Conservation (phyloP, 257 asterid species). For the Lithospermum erythrorhizon region DNA sequence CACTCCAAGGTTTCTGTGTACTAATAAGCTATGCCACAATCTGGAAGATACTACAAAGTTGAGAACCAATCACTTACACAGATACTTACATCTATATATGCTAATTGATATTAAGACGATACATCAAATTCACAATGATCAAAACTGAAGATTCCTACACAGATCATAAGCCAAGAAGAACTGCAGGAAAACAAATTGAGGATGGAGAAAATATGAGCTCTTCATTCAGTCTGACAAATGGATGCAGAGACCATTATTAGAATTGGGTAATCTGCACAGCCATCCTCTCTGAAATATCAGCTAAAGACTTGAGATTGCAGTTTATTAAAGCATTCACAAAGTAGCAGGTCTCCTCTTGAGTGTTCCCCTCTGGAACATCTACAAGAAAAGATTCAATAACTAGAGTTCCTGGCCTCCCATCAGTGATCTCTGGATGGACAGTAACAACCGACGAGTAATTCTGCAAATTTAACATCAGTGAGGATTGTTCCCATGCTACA, state of each 20-base stretch:
- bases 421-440: neutral
- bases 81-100: neutral
- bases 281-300: slow-evolving; percentile 2
- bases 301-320: slow-evolving; percentile 2
- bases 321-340: neutral
- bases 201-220: neutral
- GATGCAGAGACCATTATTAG: neutral
- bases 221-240: neutral
- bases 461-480: neutral
- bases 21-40: neutral
- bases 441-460: slow-evolving; percentile 1
- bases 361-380: neutral
- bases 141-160: neutral
- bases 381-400: slow-evolving; percentile 3
- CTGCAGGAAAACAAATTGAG: neutral
- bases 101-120: neutral
- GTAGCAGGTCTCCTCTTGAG: slow-evolving; percentile 1
- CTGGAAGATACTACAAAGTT: slow-evolving; percentile 9
- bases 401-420: neutral
- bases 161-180: neutral
- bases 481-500: neutral
- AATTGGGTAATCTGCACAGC: neutral
- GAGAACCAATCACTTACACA: neutral
- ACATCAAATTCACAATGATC: neutral
- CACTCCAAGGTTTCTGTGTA: neutral